These are phyloP conservation scores for Cryphonectria naterciae DNA, from an alignment of 2,329 filamentous ascomycete genomes.

Conservation along the genomic window DNA sequence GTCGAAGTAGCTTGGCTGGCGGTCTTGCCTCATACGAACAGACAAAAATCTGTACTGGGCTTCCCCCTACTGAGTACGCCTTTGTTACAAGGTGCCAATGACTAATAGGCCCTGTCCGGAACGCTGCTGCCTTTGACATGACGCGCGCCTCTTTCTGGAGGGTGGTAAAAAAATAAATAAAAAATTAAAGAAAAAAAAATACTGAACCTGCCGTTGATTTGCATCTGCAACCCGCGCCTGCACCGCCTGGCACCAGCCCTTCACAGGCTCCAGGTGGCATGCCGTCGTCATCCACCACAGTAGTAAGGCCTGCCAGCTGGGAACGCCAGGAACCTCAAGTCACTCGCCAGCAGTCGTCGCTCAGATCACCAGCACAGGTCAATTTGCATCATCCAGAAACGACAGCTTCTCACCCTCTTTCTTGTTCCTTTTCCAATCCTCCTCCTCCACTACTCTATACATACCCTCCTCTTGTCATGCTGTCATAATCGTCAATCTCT, in stretches of 20 bases:
- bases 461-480: conserved; percentile 3
- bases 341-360: not conserved
- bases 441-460: conserved; percentile 20
- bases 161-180: too few species aligned
- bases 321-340: not conserved
- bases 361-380: not conserved
- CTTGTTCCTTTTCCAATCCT: conserved; percentile 11
- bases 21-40: not conserved
- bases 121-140: not conserved
- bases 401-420: not conserved
- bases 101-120: not conserved
- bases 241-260: not conserved
- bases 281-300: conserved; percentile 4
- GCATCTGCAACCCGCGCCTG: not conserved
- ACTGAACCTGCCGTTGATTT: not conserved
- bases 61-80: not conserved
- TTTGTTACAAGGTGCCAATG: not conserved
- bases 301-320: not conserved
- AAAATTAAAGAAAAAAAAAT: not conserved
- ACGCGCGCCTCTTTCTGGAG: not conserved
- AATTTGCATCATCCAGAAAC: not conserved
- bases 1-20: not conserved
- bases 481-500: conserved; percentile 17
- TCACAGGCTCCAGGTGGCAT: not conserved
- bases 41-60: not conserved